Percentiles rank a stretch among this genome's conserved stretches.
phyloP scores from a whole-genome alignment of 1,284 basidiomycete genomes.

The Cutaneotrichosporon spelunceum region DNA sequence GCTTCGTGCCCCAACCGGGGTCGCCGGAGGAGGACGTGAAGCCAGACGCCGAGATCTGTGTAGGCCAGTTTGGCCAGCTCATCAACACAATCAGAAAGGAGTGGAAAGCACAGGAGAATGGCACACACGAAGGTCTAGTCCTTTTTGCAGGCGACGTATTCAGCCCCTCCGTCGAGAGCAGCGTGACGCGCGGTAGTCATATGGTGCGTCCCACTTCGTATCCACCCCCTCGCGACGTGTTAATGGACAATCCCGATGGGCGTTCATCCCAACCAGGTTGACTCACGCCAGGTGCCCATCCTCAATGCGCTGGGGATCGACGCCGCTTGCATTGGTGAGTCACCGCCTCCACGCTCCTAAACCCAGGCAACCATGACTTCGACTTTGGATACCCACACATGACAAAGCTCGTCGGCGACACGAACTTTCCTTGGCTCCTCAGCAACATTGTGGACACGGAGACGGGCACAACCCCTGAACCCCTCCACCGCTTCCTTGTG shows the following conservation, averaged over 20 bases:
- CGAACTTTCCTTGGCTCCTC: slow-evolving; percentile 68
- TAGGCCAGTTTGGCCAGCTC: slow-evolving; percentile 54
- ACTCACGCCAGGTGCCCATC: slow-evolving; percentile 62
- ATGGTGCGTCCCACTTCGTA: slow-evolving; percentile 60
- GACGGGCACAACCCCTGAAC: slow-evolving; percentile 60
- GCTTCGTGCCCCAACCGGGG: slow-evolving; percentile 48
- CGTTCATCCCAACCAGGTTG: neutral
- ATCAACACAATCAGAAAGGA: slow-evolving; percentile 36
- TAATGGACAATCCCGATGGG: too few relatives aligned
- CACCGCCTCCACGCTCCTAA: slow-evolving; percentile 8
- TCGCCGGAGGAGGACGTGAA: slow-evolving; percentile 20
- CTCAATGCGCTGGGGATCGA: slow-evolving; percentile 60
- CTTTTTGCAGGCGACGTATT: slow-evolving; percentile 88
- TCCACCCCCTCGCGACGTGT: too few relatives aligned
- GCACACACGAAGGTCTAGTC: slow-evolving; percentile 65
- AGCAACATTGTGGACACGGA: slow-evolving; percentile 68
- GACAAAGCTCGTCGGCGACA: slow-evolving; percentile 66
- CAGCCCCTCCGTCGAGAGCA: slow-evolving; percentile 78
- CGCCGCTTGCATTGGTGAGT: slow-evolving; percentile 43
- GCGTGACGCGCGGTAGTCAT: slow-evolving; percentile 84
- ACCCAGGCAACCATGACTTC: slow-evolving; percentile 75
- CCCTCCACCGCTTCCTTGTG: slow-evolving; percentile 61
- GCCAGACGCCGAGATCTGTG: slow-evolving; percentile 39
- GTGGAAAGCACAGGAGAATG: slow-evolving; percentile 34
- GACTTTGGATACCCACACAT: slow-evolving; percentile 79